Base-by-base conservation (phyloP, 495 filamentous ascomycete species). In the Talaromyces borbonicus region DNA sequence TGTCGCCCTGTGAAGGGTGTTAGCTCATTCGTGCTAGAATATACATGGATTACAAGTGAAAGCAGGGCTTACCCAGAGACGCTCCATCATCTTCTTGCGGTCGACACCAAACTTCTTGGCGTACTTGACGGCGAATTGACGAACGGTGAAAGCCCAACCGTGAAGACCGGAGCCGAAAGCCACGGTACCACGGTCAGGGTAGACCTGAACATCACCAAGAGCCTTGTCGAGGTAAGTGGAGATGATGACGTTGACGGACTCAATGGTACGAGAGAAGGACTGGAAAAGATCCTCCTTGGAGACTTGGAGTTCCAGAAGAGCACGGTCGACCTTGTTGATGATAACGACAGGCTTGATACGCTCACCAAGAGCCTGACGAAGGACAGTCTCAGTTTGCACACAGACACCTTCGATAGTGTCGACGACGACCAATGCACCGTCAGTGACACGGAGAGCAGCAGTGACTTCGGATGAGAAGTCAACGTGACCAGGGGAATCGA, bases 391-490 rank as follows among this genome's bases (percentile, higher is more conserved):
- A 58, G 92, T 99, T 78, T 99, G 92, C 69, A 99, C 92, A 61
- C 66, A 99, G 57, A 97, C 93, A 84, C 92, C 92, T 68, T 95
- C 92, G 59, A 99, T 84, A 72, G 90, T 96, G 73, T 99, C 92
- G 75, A 99, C 92, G 65, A 99, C 92, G 64, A 99, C 92, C 51
- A 99, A 84, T 54, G 92, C 92, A 84, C 92, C 92, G 62, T 99
- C 92, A 56, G 92, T 99, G 72, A 99, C 92, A 85, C 92, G 92
- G 59, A 99, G 90, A 62, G 92, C 92, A 66, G 92, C 92, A 61
- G 92, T 99, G 64, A 99, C 92, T 70, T 99, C 92, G 52, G 92
- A 99, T 18, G 92, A 99, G 84, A 99, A 99, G 74, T 99, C 92
- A 69, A 99, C 92, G 89, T 99, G 92, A 76, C 92, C 92, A 51